Evolutionary conservation across 179 eudicot species (phyloP).

Genomic region (Sideroxylon spinosum): DNA sequence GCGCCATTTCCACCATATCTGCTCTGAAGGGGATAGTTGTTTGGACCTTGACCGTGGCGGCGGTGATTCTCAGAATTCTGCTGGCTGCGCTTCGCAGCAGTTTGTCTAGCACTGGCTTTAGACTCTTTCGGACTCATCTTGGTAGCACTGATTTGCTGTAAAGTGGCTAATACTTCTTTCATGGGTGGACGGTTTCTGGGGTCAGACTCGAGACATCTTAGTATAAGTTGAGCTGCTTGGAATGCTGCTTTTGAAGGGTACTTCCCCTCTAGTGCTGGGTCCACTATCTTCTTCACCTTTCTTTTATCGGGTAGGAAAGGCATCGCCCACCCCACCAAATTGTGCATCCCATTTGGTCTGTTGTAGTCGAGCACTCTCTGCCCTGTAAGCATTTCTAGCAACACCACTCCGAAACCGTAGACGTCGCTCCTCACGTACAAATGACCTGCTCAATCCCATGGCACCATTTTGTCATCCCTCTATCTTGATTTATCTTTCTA

Average conservation of each 20-base stretch:
- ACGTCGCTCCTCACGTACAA: constrained; percentile 74
- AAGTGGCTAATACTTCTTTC: constrained; percentile 44
- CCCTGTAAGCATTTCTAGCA: constrained; percentile 61
- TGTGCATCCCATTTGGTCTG: constrained; percentile 41
- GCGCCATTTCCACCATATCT: background rate
- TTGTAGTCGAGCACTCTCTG: constrained; percentile 44
- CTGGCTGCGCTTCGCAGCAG: background rate
- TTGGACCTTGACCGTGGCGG: background rate
- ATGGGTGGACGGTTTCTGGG: constrained; percentile 53
- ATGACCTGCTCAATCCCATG: constrained; percentile 40
- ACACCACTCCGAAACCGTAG: constrained; percentile 69
- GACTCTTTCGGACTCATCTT: constrained; percentile 32
- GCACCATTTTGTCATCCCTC: too few relatives aligned
- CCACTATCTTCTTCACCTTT: constrained; percentile 54
- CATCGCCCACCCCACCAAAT: constrained; percentile 58
- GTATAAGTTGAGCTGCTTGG: constrained; percentile 47
- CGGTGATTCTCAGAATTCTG: background rate
- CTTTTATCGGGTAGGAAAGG: constrained; percentile 44
- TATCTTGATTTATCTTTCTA: too few relatives aligned
- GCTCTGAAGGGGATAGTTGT: constrained; percentile 5
- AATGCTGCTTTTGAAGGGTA: constrained; percentile 48
- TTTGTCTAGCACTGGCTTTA: background rate
- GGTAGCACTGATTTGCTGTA: constrained; percentile 42
- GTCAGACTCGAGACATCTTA: constrained; percentile 53
- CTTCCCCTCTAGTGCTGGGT: constrained; percentile 46